Percentiles rank a stretch among this genome's conserved stretches.
These are phyloP conservation scores for Neopestalotiopsis sp. DNA, from an alignment of 2,329 filamentous ascomycete genomes.

Conservation along the genomic window DNA sequence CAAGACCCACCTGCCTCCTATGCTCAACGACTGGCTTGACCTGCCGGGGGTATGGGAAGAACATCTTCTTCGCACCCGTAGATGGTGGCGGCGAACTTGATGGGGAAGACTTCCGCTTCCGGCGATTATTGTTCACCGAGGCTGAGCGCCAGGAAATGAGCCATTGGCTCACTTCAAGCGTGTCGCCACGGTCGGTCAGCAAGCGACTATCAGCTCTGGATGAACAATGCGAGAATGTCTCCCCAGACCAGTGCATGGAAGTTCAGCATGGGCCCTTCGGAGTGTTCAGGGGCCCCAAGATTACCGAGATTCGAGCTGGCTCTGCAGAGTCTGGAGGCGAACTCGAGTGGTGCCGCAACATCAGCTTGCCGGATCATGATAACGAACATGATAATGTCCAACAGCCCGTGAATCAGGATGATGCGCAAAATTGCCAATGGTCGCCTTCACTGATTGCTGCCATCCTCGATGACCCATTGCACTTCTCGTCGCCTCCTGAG, in stretches of 20 bases:
- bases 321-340: not conserved
- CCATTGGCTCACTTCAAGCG: conserved; percentile 33
- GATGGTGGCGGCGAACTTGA: conserved; percentile 25
- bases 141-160: conserved; percentile 43
- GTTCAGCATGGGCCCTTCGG: conserved; percentile 23
- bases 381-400: not conserved
- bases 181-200: conserved; percentile 31
- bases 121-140: conserved; percentile 43
- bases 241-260: conserved; percentile 17
- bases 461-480: not conserved
- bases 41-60: conserved; percentile 43
- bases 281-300: conserved; percentile 10
- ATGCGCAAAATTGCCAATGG: conserved; percentile 4
- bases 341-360: not conserved
- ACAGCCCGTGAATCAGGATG: not conserved
- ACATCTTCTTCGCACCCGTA: conserved; percentile 40
- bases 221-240: conserved; percentile 31
- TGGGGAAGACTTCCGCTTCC: conserved; percentile 35
- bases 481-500: not conserved
- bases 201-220: conserved; percentile 33
- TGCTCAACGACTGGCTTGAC: conserved; percentile 34
- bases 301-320: not conserved
- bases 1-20: conserved; percentile 38
- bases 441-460: not conserved
- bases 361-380: not conserved